Base-by-base conservation (phyloP, 352 stramenopile genomes). In the Pythium guiyangense region DNA sequence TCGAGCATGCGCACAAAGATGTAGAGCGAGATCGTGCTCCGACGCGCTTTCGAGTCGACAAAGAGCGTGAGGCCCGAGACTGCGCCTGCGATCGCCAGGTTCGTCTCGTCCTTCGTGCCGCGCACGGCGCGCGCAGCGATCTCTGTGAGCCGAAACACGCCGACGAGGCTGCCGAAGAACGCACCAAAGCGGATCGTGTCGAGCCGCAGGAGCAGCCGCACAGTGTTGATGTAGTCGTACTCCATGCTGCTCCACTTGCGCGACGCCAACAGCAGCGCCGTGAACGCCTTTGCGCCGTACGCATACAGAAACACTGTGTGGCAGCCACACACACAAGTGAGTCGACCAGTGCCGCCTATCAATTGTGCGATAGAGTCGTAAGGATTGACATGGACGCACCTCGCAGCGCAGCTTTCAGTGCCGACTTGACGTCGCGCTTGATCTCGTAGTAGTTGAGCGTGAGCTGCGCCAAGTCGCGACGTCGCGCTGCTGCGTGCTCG, bases 1-100 rank as follows among this genome's bases (percentile, higher is more conserved):
- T 95, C 82, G 34, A 95, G 64, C 81, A 92, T 91, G 44, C 83
- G 80, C 40, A 93, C 77, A 57, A 95, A 92, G 51, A 92, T 84
- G 64, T 95, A 95, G 43, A 95, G 69, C 56, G 85, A 79, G 51
- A 93, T 87, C 25, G 81, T 88, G 40, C 49, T 82, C 11, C 83
- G 81, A 9, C 85, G 73, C 11, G 69, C 69, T 10, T 71, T 69
- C 29, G 83, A 81, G 44, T 95, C 85, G 25, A 93, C 61, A 18
- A 95, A 64, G 52, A 95, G 61, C 12, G 82, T 76, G 34, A 85
- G 71, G 2, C 85, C 85, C 14, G 82, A 82, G 18, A 92, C 61
- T 0, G 66, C 77, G 18, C 70, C 80, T 3, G 85, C 83, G 46
- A 95, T 76, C 15, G 84, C 83, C 25, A 90, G 73, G 55, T 88